Evolutionary conservation across 1,284 basidiomycete species (phyloP).

Genomic region (Tranzscheliella williamsii): DNA sequence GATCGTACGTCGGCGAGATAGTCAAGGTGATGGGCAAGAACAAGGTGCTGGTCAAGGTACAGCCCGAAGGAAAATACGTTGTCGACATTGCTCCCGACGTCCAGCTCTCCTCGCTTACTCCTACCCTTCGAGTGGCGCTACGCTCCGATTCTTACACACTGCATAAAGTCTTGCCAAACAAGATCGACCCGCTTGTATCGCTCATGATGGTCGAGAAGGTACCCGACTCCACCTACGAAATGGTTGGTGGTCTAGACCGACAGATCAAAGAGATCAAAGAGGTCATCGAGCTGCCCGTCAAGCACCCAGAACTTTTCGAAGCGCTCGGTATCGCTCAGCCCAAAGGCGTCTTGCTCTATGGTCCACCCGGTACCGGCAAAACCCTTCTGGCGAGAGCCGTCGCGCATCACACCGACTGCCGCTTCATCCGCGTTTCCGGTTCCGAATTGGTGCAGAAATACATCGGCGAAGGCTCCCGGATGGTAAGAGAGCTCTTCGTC

Average conservation of each 20-base stretch:
- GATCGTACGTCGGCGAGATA: slow-evolving; percentile 95
- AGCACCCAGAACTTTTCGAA: slow-evolving; percentile 97
- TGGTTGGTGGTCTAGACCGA: slow-evolving; percentile 96
- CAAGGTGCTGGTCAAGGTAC: slow-evolving; percentile 96
- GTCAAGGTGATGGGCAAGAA: slow-evolving; percentile 99
- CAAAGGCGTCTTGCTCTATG: slow-evolving; percentile 66
- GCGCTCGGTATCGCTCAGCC: slow-evolving; percentile 95
- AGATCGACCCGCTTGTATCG: slow-evolving; percentile 60
- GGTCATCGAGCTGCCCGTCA: slow-evolving; percentile 96
- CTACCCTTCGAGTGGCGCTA: slow-evolving; percentile 88
- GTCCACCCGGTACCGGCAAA: slow-evolving; percentile 60
- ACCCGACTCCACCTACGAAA: slow-evolving; percentile 97
- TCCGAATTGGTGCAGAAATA: slow-evolving; percentile 98
- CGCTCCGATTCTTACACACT: slow-evolving; percentile 89
- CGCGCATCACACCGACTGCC: slow-evolving; percentile 91
- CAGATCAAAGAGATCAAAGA: slow-evolving; percentile 99
- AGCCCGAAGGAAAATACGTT: slow-evolving; percentile 98
- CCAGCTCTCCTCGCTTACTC: slow-evolving; percentile 77
- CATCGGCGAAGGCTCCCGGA: slow-evolving; percentile 89
- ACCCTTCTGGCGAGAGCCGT: slow-evolving; percentile 59
- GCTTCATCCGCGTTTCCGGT: slow-evolving; percentile 94
- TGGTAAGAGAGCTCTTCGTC: slow-evolving; percentile 84
- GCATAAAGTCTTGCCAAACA: slow-evolving; percentile 60
- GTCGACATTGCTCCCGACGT: slow-evolving; percentile 92
- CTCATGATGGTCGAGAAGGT: slow-evolving; percentile 99